These are phyloP conservation scores for Rhodotorula sp. DNA, from an alignment of 1,284 basidiomycete species.

Conservation along the genomic window DNA sequence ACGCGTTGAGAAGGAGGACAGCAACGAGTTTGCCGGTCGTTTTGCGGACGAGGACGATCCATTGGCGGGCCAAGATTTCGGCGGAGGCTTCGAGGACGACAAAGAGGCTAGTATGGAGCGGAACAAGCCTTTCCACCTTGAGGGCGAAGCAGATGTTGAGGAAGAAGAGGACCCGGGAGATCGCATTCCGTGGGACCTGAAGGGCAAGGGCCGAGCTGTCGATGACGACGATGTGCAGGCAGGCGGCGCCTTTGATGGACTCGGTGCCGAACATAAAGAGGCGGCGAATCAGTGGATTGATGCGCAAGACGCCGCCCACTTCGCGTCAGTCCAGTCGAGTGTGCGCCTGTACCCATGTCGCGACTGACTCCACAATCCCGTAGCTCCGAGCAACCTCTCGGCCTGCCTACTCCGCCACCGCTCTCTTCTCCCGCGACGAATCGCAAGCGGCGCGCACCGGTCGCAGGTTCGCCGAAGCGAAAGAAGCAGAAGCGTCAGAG, in stretches of 20 bases:
- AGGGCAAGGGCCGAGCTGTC: slow-evolving; percentile 7
- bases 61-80: slow-evolving; percentile 1
- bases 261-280: neutral
- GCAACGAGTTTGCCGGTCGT: neutral
- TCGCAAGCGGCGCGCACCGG: slow-evolving; percentile 12
- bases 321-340: neutral
- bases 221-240: neutral
- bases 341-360: too few species aligned
- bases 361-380: neutral
- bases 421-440: neutral
- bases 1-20: neutral
- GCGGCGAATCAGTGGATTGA: neutral
- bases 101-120: neutral
- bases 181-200: slow-evolving; percentile 13
- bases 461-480: neutral
- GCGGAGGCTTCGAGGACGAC: neutral
- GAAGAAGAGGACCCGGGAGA: slow-evolving; percentile 12
- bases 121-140: too few species aligned
- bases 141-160: neutral
- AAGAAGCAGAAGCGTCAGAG: slow-evolving; percentile 10
- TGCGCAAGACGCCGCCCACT: neutral
- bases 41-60: neutral
- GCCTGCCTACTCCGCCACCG: neutral
- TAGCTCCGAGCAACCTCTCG: neutral
- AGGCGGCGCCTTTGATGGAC: too few species aligned